Conservation (phyloP, 805 yeast species). For the Zygosaccharomyces lentus region DNA sequence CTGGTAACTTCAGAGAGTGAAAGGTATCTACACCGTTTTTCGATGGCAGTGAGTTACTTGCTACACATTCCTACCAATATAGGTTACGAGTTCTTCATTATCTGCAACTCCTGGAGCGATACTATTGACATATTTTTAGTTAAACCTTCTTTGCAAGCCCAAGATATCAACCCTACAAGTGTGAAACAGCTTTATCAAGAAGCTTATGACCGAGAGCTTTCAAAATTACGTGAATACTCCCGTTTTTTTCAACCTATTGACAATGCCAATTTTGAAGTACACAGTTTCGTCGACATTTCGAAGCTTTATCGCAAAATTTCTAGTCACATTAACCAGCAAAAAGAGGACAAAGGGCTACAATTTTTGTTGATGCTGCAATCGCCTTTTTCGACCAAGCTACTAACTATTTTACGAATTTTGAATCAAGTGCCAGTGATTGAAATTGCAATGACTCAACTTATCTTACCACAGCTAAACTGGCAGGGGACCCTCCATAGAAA, state of each 20-base stretch:
- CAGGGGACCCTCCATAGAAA: slow-evolving; percentile 61
- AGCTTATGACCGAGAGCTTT: slow-evolving; percentile 45
- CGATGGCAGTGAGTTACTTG: slow-evolving; percentile 57
- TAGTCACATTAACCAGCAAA: slow-evolving; percentile 48
- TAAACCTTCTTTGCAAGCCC: slow-evolving; percentile 68
- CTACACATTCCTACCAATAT: slow-evolving; percentile 62
- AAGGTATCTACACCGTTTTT: slow-evolving; percentile 51
- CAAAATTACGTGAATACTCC: slow-evolving; percentile 40
- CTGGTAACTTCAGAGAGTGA: slow-evolving; percentile 44
- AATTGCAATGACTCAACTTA: slow-evolving; percentile 53
- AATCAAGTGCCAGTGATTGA: slow-evolving; percentile 59
- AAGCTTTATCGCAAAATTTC: slow-evolving; percentile 58
- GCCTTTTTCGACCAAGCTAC: slow-evolving; percentile 48
- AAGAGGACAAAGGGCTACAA: slow-evolving; percentile 63
- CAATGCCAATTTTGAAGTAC: slow-evolving; percentile 50
- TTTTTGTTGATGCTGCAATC: slow-evolving; percentile 71
- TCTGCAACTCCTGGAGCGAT: slow-evolving; percentile 61
- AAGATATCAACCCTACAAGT: slow-evolving; percentile 28
- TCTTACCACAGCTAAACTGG: slow-evolving; percentile 79
- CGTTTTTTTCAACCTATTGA: slow-evolving; percentile 51
- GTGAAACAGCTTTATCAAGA: slow-evolving; percentile 53
- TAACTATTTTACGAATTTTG: slow-evolving; percentile 44
- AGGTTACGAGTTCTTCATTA: slow-evolving; percentile 67
- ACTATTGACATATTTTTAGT: slow-evolving; percentile 50
- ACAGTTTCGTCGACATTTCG: slow-evolving; percentile 49